Conservation (phyloP, 2,329 filamentous ascomycete species). For the Verticillium isaacii region DNA sequence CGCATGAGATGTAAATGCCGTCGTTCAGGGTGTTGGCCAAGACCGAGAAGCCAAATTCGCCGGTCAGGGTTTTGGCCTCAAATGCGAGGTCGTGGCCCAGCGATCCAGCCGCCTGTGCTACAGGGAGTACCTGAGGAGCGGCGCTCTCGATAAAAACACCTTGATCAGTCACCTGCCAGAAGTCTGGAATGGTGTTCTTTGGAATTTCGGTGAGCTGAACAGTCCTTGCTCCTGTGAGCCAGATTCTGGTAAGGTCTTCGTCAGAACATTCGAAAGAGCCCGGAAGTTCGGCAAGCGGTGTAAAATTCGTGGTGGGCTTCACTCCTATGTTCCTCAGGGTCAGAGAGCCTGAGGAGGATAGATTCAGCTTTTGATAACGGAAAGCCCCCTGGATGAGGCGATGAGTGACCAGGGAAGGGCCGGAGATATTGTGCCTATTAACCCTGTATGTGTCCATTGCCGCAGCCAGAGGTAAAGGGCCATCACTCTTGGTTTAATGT, state of each 20-base stretch:
- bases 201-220: conserved; percentile 24
- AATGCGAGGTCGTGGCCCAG: conserved; percentile 17
- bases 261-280: conserved; percentile 23
- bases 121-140: conserved; percentile 17
- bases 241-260: conserved; percentile 21
- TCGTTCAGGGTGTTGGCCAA: conserved; percentile 22
- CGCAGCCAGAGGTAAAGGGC: conserved; percentile 26
- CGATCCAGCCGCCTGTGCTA: conserved; percentile 11
- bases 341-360: conserved; percentile 22
- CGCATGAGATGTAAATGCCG: conserved; percentile 22
- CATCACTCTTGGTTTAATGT: conserved; percentile 14
- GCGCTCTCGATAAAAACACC: conserved; percentile 21
- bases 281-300: conserved; percentile 17
- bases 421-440: conserved; percentile 26
- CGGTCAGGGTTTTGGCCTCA: conserved; percentile 19
- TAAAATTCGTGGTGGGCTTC: conserved; percentile 14
- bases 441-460: conserved; percentile 31
- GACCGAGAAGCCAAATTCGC: conserved; percentile 24
- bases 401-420: conserved; percentile 17
- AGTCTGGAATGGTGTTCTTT: conserved; percentile 18
- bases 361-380: conserved; percentile 29
- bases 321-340: conserved; percentile 21
- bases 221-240: conserved; percentile 23
- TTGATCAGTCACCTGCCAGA: conserved; percentile 19
- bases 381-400: conserved; percentile 28